Evolutionary conservation across 352 stramenopile genomes (phyloP).

Genomic region (Thraustochytrium sp.): DNA sequence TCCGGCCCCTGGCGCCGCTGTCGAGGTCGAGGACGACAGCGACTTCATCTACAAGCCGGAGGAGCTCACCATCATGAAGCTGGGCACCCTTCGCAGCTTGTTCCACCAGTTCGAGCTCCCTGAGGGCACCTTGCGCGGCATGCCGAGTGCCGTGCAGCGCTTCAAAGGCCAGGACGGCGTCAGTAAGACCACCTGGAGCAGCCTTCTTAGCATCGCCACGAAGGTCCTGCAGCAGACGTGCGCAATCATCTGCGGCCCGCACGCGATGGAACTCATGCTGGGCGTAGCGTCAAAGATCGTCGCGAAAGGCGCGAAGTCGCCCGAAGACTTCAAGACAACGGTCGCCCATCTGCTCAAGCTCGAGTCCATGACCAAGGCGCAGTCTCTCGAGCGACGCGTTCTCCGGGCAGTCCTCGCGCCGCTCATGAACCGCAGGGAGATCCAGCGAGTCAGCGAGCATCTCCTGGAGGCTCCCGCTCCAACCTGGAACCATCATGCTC

Average conservation of each 20-base stretch:
- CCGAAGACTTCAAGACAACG: neutral
- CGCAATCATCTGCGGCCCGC: too few species aligned
- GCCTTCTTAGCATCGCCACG: too few species aligned
- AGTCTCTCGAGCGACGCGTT: neutral
- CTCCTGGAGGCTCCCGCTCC: too few species aligned
- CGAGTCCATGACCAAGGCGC: neutral
- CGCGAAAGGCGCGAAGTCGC: neutral
- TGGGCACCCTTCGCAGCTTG: neutral
- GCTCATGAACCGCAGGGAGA: too few species aligned
- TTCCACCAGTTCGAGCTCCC: neutral
- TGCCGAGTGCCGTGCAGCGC: neutral
- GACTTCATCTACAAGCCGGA: neutral
- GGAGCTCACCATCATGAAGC: neutral
- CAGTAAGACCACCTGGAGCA: too few species aligned
- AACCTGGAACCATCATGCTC: too few species aligned
- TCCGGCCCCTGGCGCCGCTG: neutral
- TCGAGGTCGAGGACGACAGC: neutral
- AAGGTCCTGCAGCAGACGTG: too few species aligned
- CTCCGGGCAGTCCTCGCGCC: neutral
- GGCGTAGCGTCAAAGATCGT: too few species aligned
- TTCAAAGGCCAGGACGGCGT: neutral
- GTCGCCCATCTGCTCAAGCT: neutral
- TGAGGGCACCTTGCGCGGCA: neutral
- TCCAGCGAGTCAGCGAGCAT: too few species aligned
- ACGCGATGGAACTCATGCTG: too few species aligned